phyloP scores from a whole-genome alignment of 2,329 filamentous ascomycete genomes.

The Colletotrichum kahawae region DNA sequence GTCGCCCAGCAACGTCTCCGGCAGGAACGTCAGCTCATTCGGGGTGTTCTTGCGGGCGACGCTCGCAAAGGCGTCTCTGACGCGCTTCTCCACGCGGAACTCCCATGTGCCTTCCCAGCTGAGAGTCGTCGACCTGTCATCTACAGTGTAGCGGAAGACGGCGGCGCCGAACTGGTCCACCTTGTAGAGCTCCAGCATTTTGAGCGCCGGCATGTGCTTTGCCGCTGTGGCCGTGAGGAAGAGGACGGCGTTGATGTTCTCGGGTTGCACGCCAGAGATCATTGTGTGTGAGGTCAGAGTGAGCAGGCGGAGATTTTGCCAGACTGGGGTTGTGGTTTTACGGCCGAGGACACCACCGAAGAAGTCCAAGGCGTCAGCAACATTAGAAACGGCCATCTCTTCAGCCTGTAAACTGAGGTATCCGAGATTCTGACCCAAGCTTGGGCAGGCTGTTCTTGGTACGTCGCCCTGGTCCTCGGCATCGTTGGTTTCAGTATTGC shows the following conservation, averaged over 20 bases:
- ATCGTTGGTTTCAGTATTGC: not conserved
- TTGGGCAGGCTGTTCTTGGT: conserved; percentile 14
- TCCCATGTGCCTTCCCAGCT: conserved; percentile 19
- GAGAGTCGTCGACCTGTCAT: not conserved
- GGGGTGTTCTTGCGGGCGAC: conserved; percentile 5
- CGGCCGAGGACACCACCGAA: conserved; percentile 26
- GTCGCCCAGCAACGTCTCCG: conserved; percentile 9
- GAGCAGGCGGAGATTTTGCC: conserved; percentile 28
- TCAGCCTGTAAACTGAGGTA: conserved; percentile 20
- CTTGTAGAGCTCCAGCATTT: conserved; percentile 31
- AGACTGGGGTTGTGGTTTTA: conserved; percentile 17
- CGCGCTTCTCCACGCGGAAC: not conserved
- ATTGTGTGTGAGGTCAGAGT: conserved; percentile 28
- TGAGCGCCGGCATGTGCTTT: conserved; percentile 29
- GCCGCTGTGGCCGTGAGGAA: conserved; percentile 25
- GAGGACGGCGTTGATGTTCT: conserved; percentile 27
- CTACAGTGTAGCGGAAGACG: conserved; percentile 29
- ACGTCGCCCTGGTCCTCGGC: not conserved
- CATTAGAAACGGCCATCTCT: conserved; percentile 23
- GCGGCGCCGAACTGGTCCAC: conserved; percentile 26
- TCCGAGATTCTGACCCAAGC: conserved; percentile 19
- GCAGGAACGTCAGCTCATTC: conserved; percentile 5
- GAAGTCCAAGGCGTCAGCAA: conserved; percentile 21
- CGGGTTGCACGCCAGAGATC: conserved; percentile 20
- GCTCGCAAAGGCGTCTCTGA: not conserved